Conservation (phyloP, 148 eudicot genomes). For the Rhododendron molle region DNA sequence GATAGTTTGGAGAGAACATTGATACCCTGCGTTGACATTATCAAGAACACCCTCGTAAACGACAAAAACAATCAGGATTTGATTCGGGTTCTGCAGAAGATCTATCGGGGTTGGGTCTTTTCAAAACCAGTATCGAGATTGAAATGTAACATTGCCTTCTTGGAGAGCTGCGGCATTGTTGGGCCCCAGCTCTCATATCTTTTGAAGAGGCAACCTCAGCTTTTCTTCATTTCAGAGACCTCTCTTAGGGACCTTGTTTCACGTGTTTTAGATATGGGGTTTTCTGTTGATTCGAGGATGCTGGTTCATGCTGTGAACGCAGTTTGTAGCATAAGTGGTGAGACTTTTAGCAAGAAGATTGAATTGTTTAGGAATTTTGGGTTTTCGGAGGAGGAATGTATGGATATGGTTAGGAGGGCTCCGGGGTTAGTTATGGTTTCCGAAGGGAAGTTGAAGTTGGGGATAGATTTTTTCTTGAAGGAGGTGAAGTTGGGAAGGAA, state of each 20-base stretch:
- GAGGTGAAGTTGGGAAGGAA: conserved; percentile 15
- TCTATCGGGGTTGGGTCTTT: background rate
- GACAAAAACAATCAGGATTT: conserved; percentile 9
- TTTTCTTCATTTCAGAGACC: conserved; percentile 4
- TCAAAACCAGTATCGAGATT: background rate
- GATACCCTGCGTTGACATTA: background rate
- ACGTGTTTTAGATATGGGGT: conserved; percentile 18
- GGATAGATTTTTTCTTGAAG: conserved; percentile 18
- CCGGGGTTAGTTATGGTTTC: conserved; percentile 18
- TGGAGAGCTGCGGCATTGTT: conserved; percentile 19
- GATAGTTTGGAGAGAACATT: conserved; percentile 2
- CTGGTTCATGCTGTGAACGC: conserved; percentile 19
- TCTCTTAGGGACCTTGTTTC: conserved; percentile 10
- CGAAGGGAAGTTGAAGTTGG: conserved; percentile 19
- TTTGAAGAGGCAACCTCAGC: conserved; percentile 12
- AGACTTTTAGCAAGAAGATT: conserved; percentile 18
- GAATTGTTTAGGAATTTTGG: conserved; percentile 21
- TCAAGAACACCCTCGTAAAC: background rate
- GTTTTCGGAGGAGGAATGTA: conserved; percentile 21
- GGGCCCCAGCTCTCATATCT: conserved; percentile 18
- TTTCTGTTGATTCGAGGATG: conserved; percentile 19
- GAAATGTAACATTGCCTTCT: conserved; percentile 1
- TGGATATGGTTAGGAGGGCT: conserved; percentile 17
- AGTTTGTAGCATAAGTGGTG: conserved; percentile 11
- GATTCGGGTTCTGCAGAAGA: conserved; percentile 4